Percentiles rank a stretch among this genome's conserved stretches.
Evolutionary conservation across 371 early-diverging fungal species (phyloP).

Genomic region (Sporodiniella umbellata): DNA sequence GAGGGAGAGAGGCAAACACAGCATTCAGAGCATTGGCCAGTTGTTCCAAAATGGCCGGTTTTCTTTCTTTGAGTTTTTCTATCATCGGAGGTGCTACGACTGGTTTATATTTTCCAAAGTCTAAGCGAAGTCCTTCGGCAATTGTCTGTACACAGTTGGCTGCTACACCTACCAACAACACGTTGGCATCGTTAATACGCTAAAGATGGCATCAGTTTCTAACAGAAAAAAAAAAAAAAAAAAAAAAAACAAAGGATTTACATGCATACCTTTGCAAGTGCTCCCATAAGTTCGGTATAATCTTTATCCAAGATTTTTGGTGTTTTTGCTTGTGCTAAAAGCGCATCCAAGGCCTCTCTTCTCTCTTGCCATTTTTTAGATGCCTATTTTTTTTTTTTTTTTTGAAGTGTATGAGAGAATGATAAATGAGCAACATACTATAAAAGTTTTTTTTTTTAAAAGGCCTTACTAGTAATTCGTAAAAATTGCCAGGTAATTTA

Average conservation of each 20-base stretch:
- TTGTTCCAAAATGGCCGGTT: constrained; percentile 82
- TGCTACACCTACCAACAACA: constrained; percentile 75
- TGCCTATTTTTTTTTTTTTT: constrained; percentile 30
- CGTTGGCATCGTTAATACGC: constrained; percentile 87
- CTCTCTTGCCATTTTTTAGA: constrained; percentile 96
- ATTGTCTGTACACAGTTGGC: constrained; percentile 85
- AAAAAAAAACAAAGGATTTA: no score
- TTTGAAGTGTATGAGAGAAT: background rate
- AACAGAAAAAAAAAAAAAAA: background rate
- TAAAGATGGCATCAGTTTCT: constrained; percentile 2
- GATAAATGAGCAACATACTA: background rate
- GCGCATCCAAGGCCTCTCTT: constrained; percentile 82
- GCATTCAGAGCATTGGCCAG: constrained; percentile 80
- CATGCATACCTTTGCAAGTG: constrained; percentile 70
- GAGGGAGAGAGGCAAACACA: constrained; percentile 66
- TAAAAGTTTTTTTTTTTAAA: no score
- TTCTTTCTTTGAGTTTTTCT: constrained; percentile 94
- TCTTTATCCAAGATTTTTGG: constrained; percentile 79
- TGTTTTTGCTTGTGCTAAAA: constrained; percentile 67
- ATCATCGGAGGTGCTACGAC: constrained; percentile 71
- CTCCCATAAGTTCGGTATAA: constrained; percentile 77
- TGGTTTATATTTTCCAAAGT: constrained; percentile 76
- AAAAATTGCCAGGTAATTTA: constrained; percentile 81
- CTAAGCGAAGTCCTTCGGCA: constrained; percentile 74
- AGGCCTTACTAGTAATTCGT: constrained; percentile 54